These are phyloP conservation scores for Ogataea trehaloabstinens DNA, from an alignment of 805 yeast genomes.

Conservation along the genomic window DNA sequence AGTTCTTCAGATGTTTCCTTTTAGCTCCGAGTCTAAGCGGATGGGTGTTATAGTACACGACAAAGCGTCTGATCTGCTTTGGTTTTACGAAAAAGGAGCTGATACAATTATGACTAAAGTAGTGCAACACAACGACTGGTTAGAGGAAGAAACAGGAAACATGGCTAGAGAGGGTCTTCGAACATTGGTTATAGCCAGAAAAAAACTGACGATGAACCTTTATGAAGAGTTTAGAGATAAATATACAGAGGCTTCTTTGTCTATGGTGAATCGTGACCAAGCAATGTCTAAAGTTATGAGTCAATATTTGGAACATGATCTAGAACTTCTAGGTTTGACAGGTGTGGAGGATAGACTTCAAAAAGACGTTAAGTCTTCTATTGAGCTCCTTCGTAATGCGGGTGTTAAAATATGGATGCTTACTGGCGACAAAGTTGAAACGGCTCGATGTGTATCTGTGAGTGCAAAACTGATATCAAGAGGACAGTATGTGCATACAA, in stretches of 20 bases:
- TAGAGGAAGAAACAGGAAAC: conserved; percentile 94
- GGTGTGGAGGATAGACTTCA: conserved; percentile 98
- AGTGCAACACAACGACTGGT: conserved; percentile 88
- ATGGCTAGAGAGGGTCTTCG: conserved; percentile 98
- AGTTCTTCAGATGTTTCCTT: conserved; percentile 84
- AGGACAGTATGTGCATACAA: conserved; percentile 89
- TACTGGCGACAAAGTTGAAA: conserved; percentile 98
- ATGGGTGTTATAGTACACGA: conserved; percentile 89
- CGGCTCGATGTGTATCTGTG: conserved; percentile 97
- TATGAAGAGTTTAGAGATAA: conserved; percentile 63
- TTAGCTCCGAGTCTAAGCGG: conserved; percentile 91
- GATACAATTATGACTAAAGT: conserved; percentile 88
- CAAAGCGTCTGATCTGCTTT: conserved; percentile 58
- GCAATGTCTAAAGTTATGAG: conserved; percentile 66
- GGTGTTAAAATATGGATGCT: conserved; percentile 99
- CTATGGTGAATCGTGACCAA: conserved; percentile 78
- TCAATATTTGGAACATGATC: conserved; percentile 72
- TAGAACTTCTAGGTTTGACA: conserved; percentile 86
- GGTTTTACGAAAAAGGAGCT: conserved; percentile 94
- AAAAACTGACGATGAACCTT: conserved; percentile 51
- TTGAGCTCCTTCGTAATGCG: conserved; percentile 91
- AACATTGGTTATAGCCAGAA: conserved; percentile 91
- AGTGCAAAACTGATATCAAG: conserved; percentile 89
- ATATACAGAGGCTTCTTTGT: conserved; percentile 69
- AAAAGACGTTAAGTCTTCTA: conserved; percentile 84